These are phyloP conservation scores for Fusarium sp. DNA, from an alignment of 2,329 filamentous ascomycete species.

Conservation along the genomic window DNA sequence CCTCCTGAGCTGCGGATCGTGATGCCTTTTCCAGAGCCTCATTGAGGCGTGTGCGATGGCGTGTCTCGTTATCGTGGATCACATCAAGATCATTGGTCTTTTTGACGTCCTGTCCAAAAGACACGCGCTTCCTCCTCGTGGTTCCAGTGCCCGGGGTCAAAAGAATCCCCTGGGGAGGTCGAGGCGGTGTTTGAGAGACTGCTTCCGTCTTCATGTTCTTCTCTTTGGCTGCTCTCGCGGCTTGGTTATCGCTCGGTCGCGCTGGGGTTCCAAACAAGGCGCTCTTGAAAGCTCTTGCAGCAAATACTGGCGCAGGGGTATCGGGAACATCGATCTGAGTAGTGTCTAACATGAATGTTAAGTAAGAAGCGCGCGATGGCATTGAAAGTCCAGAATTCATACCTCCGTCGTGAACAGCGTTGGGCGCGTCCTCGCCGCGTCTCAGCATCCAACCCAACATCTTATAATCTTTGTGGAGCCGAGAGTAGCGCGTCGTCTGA, in stretches of 20 bases:
- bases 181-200: slow-evolving; percentile 58
- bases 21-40: slow-evolving; percentile 58
- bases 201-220: slow-evolving; percentile 41
- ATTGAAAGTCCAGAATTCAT: slow-evolving; percentile 14
- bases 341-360: slow-evolving; percentile 47
- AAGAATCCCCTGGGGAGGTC: slow-evolving; percentile 68
- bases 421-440: slow-evolving; percentile 56
- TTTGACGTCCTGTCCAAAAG: slow-evolving; percentile 70
- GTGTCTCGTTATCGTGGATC: slow-evolving; percentile 41
- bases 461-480: slow-evolving; percentile 15
- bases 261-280: slow-evolving; percentile 72
- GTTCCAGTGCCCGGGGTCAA: slow-evolving; percentile 73
- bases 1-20: slow-evolving; percentile 18
- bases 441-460: slow-evolving; percentile 73
- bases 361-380: neutral
- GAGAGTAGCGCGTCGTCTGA: slow-evolving; percentile 8
- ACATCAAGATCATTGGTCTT: slow-evolving; percentile 55
- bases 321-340: slow-evolving; percentile 69
- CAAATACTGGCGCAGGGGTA: slow-evolving; percentile 75
- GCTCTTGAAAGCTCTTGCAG: slow-evolving; percentile 73
- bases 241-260: slow-evolving; percentile 51
- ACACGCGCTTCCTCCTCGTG: slow-evolving; percentile 72
- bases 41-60: slow-evolving; percentile 58
- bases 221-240: slow-evolving; percentile 36
- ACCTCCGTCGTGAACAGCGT: slow-evolving; percentile 48